Evolutionary conservation across 306 rosid genomes (phyloP), one percentile per base, ranked within the genome.

Genomic region (Chamaecrista fasciculata): DNA sequence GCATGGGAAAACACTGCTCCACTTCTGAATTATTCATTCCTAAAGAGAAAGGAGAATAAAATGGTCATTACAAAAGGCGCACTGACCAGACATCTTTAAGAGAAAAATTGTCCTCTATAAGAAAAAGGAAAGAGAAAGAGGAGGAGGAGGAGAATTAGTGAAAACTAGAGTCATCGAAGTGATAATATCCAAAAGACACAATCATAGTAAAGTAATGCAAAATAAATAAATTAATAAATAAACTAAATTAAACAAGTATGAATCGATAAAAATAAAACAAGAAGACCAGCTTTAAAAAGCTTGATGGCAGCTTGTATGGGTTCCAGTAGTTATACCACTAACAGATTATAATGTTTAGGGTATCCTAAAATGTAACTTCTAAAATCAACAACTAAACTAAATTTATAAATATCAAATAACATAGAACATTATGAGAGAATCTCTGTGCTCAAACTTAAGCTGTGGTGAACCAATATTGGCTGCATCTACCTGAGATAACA

Each of bases 1-100:
- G 87, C 99, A 94, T 85, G 26, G 86, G 89, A 83, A 86, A 94
- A 82, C 99, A 94, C 67, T 85, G 96, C 73, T 91, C 96, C 64
- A 78, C 73, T 75, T 77, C 88, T 80, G 81, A 86, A 74, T 89
- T 82, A 79, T 87, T 86, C 62, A 85, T 59, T 69, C 86, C 95
- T 71, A 16, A 49, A 28, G 39, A 47, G 77, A 69, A 0, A 80
- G 72, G 57, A 43, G 24, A 50, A 65, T 2, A 16, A 39, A 59
- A 60, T 16, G 40, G 24, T 20, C 47, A 63, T 83, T 78, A 44
- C 67, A 73, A 40, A 68, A 43, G 80, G 76, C 66, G 49, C 51
- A 29, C 62, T 31, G 58, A 78, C 78, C 39, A 67, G 28, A 57
- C 18, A 57, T 1, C 6, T n/a, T 59, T 21, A 3, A 2, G 15